Percentiles rank a stretch among this genome's conserved stretches.
phyloP scores from a whole-genome alignment of 768 basidiomycete genomes.

The Lentinus tigrinus region DNA sequence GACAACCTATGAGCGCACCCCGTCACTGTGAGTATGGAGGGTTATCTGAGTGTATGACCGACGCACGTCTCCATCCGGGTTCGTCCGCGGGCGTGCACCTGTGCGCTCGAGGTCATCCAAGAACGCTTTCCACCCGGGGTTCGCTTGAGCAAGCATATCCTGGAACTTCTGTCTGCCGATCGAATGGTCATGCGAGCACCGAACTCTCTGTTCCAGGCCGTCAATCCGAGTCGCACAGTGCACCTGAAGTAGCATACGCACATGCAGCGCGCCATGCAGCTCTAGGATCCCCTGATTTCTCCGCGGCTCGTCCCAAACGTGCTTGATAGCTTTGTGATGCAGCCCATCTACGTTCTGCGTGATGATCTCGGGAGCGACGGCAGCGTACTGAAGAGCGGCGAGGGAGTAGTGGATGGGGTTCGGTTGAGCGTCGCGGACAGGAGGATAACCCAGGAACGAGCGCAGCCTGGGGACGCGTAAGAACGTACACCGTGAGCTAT shows the following conservation, averaged over 20 bases:
- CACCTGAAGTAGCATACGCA: conserved; percentile 29
- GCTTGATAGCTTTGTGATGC: conserved; percentile 73
- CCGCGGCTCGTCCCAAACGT: conserved; percentile 39
- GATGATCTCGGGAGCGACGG: conserved; percentile 59
- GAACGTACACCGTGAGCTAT: background rate
- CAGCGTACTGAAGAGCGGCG: conserved; percentile 75
- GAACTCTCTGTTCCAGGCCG: conserved; percentile 53
- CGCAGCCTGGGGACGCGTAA: conserved; percentile 45
- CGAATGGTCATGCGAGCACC: conserved; percentile 73
- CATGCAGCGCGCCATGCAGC: conserved; percentile 87
- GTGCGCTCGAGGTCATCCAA: conserved; percentile 61
- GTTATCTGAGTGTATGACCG: background rate
- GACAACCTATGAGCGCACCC: conserved; percentile 54
- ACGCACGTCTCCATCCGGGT: conserved; percentile 91
- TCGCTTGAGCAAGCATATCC: conserved; percentile 63
- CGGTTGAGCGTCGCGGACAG: conserved; percentile 77
- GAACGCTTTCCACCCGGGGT: conserved; percentile 78
- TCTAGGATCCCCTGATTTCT: conserved; percentile 60
- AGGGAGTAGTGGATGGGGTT: conserved; percentile 90
- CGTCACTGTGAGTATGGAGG: background rate
- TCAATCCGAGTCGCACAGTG: background rate
- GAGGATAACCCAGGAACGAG: conserved; percentile 83
- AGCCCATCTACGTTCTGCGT: conserved; percentile 97
- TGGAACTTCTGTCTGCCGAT: conserved; percentile 71
- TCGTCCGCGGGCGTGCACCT: conserved; percentile 67